Base-by-base conservation (phyloP, 768 basidiomycete species). In the Naganishia randhawae region DNA sequence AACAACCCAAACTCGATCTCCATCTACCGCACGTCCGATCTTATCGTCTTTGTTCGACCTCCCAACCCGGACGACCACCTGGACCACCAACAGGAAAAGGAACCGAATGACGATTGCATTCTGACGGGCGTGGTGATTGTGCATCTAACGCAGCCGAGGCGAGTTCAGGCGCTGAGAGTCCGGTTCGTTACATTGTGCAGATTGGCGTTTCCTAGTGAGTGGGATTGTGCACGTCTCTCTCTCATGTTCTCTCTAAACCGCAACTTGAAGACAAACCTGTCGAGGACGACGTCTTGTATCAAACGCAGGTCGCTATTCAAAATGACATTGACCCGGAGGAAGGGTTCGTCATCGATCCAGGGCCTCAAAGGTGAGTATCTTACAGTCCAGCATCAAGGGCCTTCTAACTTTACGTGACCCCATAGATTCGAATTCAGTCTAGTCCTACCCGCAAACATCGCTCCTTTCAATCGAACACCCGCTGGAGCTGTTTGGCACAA, bases 401-500 rank as follows among this genome's bases (percentile, higher is more conserved):
- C 19, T 39, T 16, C 54, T 14, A 2, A 37, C 33, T 35, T 32
- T 1, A 35, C 32, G 14, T 22, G 22, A 22, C 10, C 6, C 14
- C 37, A 14, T 42, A 70, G 69, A 61, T 70, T 70, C 69, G 69
- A 70, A 29, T 70, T 55, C 65, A 66, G 55, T 55, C 66, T 70
- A 33, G 61, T 70, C 25, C 17, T 70, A 10, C 69, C 69, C 48
- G 53, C 69, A 1, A 29, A 65, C 37, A 48, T 70, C 32, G 69
- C 69, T 8, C 65, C 65, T 1, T 70, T 70, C 65, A 65, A 70
- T 37, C 39, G 69, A 9, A 66, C 64, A n/a, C 63, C 65, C 16
- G 66, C 61, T 19, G 69, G 69, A 31, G 54, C 65, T 2, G 65
- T 70, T 1, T 61, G 54, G 29, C 69, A 70, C 42, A 65, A 65